These are phyloP conservation scores for Chaetomium tenue DNA, from an alignment of 495 filamentous ascomycete genomes.

Conservation along the genomic window DNA sequence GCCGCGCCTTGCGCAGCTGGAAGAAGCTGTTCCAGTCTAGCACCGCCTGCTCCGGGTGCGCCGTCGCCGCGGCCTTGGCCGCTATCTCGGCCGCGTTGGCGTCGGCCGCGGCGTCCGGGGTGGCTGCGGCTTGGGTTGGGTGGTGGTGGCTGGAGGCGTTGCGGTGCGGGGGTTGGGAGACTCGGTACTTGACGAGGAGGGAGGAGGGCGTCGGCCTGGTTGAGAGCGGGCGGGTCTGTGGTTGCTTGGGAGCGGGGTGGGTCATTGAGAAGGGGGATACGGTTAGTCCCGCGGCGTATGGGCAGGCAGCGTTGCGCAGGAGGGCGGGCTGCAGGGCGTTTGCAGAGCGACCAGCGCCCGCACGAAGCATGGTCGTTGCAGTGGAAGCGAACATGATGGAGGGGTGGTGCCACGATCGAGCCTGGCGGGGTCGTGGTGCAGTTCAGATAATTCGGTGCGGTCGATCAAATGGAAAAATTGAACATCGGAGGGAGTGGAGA, in stretches of 20 bases:
- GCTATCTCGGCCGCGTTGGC: constrained; percentile 29
- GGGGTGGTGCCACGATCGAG: not conserved
- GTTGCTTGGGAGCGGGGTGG: constrained; percentile 13
- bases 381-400: constrained; percentile 35
- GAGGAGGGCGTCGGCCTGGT: constrained; percentile 20
- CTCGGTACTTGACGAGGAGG: constrained; percentile 18
- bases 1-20: constrained; percentile 77
- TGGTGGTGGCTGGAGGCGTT: constrained; percentile 16
- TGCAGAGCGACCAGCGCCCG: constrained; percentile 32
- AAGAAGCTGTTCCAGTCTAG: constrained; percentile 96
- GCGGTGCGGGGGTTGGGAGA: constrained; percentile 15
- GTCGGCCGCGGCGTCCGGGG: constrained; percentile 27
- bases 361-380: constrained; percentile 37
- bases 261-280: constrained; percentile 24
- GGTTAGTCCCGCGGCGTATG: constrained; percentile 29
- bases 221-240: constrained; percentile 22
- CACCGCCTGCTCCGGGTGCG: constrained; percentile 30
- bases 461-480: not conserved
- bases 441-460: not conserved
- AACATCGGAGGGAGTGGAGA: constrained; percentile 23
- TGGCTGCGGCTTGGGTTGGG: constrained; percentile 19
- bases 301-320: constrained; percentile 33
- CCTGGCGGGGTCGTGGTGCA: not conserved
- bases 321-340: constrained; percentile 31
- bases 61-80: constrained; percentile 26